phyloP scores from a whole-genome alignment of 1,284 basidiomycete species.

The Ganoderma leucocontextum region DNA sequence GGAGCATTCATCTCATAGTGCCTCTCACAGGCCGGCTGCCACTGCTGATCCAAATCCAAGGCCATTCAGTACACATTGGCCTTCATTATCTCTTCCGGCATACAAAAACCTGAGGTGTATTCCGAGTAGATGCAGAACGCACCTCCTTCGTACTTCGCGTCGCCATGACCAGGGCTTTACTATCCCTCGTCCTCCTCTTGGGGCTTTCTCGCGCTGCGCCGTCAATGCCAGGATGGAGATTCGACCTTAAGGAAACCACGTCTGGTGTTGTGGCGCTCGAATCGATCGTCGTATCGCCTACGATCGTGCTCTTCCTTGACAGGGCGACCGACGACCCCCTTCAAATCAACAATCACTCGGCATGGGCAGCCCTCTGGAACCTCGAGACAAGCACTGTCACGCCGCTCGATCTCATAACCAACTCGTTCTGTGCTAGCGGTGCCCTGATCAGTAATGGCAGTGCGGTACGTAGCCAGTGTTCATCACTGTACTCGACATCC shows the following conservation, averaged over 20 bases:
- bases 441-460: conserved; percentile 58
- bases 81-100: neutral
- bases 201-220: conserved; percentile 21
- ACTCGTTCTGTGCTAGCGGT: conserved; percentile 65
- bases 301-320: conserved; percentile 55
- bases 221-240: conserved; percentile 35
- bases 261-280: conserved; percentile 58
- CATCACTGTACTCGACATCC: neutral
- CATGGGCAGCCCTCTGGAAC: conserved; percentile 46
- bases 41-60: neutral
- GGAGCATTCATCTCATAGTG: neutral
- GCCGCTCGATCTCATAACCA: conserved; percentile 52
- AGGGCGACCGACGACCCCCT: conserved; percentile 55
- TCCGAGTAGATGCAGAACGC: neutral
- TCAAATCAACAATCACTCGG: conserved; percentile 50
- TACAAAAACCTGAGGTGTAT: neutral
- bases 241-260: conserved; percentile 45
- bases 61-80: too few relatives aligned
- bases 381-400: conserved; percentile 46
- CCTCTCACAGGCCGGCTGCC: neutral
- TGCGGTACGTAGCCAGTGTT: conserved; percentile 43
- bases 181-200: conserved; percentile 4
- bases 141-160: neutral
- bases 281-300: conserved; percentile 54
- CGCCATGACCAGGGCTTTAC: neutral